These are phyloP conservation scores for Polyplosphaeria fusca DNA, from an alignment of 495 filamentous ascomycete genomes.

Conservation along the genomic window DNA sequence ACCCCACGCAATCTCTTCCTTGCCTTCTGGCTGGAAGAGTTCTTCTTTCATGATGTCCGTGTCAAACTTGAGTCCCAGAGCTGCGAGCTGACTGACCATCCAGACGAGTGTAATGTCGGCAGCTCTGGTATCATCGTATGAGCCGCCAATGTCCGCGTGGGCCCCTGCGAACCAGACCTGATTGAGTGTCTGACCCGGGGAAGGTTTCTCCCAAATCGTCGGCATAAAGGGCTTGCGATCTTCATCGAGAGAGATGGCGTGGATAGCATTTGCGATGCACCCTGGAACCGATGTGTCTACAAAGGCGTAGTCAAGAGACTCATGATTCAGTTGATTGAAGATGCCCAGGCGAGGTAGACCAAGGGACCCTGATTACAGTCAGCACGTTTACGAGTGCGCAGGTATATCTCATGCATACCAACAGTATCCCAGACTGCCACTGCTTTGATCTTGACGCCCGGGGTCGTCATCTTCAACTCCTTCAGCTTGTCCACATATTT, in stretches of 20 bases:
- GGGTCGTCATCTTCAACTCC: conserved; percentile 6
- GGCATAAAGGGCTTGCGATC: conserved; percentile 30
- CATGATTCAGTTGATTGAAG: conserved; percentile 4
- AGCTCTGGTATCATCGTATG: conserved; percentile 33
- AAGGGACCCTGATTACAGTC: conserved; percentile 23
- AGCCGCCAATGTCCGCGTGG: conserved; percentile 24
- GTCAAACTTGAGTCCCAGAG: conserved; percentile 44
- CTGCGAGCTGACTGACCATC: conserved; percentile 37
- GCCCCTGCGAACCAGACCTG: conserved; percentile 31
- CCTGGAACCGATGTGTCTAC: conserved; percentile 31
- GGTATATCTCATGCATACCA: background rate
- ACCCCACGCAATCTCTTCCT: conserved; percentile 57
- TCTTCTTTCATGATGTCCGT: conserved; percentile 80
- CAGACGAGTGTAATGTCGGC: conserved; percentile 38
- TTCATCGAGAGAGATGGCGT: conserved; percentile 31
- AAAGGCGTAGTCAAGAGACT: conserved; percentile 27
- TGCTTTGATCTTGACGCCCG: conserved; percentile 18
- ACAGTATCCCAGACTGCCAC: conserved; percentile 33
- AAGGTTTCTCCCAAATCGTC: conserved; percentile 35
- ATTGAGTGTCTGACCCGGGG: conserved; percentile 20
- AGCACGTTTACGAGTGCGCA: conserved; percentile 5
- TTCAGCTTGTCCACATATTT: conserved; percentile 7
- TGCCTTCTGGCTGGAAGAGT: conserved; percentile 37
- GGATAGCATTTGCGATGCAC: conserved; percentile 30
- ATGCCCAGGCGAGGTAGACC: conserved; percentile 17